Conservation (phyloP, 768 basidiomycete species). For the Kwoniella mangroviensis region DNA sequence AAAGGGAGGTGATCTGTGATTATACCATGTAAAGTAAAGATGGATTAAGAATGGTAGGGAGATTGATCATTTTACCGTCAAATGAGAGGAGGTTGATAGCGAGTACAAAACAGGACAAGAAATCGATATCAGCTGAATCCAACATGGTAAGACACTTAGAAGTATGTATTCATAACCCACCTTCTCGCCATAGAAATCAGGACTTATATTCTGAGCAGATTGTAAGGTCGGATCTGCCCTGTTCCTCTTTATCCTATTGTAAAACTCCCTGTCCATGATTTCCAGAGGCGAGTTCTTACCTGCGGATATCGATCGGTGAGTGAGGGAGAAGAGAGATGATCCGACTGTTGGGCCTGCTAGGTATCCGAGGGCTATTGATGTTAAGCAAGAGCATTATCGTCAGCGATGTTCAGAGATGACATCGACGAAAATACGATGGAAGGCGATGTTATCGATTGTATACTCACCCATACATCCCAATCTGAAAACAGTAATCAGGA, state of each 20-base stretch:
- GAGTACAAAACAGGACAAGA: background rate
- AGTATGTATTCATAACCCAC: conserved; percentile 26
- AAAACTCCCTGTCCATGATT: conserved; percentile 53
- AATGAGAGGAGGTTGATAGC: background rate
- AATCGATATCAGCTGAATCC: background rate
- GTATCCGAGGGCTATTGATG: conserved; percentile 50
- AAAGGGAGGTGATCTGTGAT: conserved; percentile 52
- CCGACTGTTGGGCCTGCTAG: conserved; percentile 56
- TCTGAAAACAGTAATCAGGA: conserved; percentile 17
- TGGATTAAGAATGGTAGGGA: background rate
- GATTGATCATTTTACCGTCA: background rate
- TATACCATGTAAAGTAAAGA: background rate
- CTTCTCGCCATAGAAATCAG: conserved; percentile 58
- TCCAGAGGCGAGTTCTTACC: conserved; percentile 45
- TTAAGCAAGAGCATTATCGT: background rate
- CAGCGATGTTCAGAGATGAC: background rate
- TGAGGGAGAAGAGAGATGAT: conserved; percentile 52
- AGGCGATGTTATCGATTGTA: background rate
- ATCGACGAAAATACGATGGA: too few species aligned
- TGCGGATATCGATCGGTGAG: conserved; percentile 41
- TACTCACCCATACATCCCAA: conserved; percentile 52
- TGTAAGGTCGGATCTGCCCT: conserved; percentile 57
- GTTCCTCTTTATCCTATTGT: conserved; percentile 51
- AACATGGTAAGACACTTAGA: background rate
- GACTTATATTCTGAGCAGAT: conserved; percentile 57